Evolutionary conservation across 2,329 filamentous ascomycete species (phyloP), one percentile per base, ranked within the genome.

Genomic region (Massarina eburnea): DNA sequence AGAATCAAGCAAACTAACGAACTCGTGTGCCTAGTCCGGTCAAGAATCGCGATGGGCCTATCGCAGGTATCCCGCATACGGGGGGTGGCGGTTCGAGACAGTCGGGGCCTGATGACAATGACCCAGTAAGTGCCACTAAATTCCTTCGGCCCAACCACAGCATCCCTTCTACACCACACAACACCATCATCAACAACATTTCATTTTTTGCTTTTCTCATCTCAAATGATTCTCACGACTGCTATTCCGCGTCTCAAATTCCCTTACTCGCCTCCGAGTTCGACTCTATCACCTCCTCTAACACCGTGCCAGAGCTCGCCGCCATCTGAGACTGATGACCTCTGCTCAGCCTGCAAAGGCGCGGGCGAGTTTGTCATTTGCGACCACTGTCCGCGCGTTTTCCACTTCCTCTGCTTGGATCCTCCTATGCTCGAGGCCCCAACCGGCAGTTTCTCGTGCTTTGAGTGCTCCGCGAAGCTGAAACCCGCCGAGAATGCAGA

Each of bases 291-390:
- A 36, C 70, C 68, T 19, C 61, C 66, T 54, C 71, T 77, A 62
- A 77, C 66, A 47, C 57, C 60, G 50, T 60, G 66, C 38, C 66
- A 71, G 67, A 61, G 59, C 50, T 69, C 67, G 52, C 64, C 64
- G 51, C 70, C 61, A 35, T 66, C 66, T 33, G 67, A 96, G 52
- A 95, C 95, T 70, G 89, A 94, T 68, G 92, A 97, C 69, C 86
- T 87, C 64, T 99, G 92, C 75, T 86, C 86, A 51, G 84, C 90
- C 36, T 99, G 94, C 73, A 83, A 86, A 62, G 88, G 87, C 53
- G 87, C 83, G 56, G 92, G 92, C 46, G 84, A 90, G 58, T 81
- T 99, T 52, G 80, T 97, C 55, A 96, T 91, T 73, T 99, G 94
- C 71, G 94, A 97, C 73, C 89, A 88, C 52, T 99, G 94, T 73